phyloP scores from a whole-genome alignment of 2,329 filamentous ascomycete species.

The Coniochaeta sp. region DNA sequence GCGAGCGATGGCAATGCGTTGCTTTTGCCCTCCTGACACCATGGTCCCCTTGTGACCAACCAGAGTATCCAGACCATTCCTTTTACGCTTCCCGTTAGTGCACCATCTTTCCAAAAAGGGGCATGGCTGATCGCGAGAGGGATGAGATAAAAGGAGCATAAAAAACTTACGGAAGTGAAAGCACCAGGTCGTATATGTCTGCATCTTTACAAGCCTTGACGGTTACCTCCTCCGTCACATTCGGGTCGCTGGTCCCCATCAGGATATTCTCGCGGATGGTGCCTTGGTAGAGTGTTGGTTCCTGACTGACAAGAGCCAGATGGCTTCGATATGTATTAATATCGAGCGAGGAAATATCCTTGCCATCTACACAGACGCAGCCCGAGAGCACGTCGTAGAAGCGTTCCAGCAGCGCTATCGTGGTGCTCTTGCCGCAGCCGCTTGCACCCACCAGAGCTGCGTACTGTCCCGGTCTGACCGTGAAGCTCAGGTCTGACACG shows the following conservation, averaged over 20 bases:
- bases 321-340: constrained; percentile 78
- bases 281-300: constrained; percentile 90
- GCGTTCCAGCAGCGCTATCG: constrained; percentile 83
- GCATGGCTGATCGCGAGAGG: no score
- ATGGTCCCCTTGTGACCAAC: background rate
- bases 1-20: constrained; percentile 3
- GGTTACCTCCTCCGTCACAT: constrained; percentile 65
- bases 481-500: constrained; percentile 72
- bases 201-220: constrained; percentile 78
- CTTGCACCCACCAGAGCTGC: constrained; percentile 85
- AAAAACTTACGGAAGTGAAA: constrained; percentile 55
- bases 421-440: constrained; percentile 91
- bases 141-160: background rate
- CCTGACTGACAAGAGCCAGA: constrained; percentile 85
- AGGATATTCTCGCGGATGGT: constrained; percentile 87
- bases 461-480: constrained; percentile 70
- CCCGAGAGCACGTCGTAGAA: constrained; percentile 89
- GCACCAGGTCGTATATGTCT: constrained; percentile 88
- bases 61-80: background rate
- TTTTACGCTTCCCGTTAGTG: background rate
- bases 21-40: constrained; percentile 2
- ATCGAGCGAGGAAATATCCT: constrained; percentile 73
- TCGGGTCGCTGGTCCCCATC: constrained; percentile 57
- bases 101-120: no score
- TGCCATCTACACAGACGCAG: constrained; percentile 72